Evolutionary conservation across 768 basidiomycete species (phyloP), one percentile per base, ranked within the genome.

Genomic region (Boletellus ananas): DNA sequence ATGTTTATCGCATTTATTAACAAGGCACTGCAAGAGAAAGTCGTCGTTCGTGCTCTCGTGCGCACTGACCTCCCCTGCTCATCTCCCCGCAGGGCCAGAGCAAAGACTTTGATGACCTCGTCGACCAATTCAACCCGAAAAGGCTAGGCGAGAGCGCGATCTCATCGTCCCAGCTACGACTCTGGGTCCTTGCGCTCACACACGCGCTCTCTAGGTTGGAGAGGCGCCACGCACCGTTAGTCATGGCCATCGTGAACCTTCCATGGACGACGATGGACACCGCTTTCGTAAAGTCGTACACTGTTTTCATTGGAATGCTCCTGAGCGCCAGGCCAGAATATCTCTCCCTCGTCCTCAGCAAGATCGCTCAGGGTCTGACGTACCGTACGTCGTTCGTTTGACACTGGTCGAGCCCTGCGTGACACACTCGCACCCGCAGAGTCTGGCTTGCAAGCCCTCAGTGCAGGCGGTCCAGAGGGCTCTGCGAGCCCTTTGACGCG

Each of bases 211-310:
- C 93, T 21, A 81, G 90, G 36, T 75, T 99, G 29, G 94, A 93
- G 58, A 83, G 83, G 43, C 75, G 79, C 9, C 94, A 98, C 64
- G 73, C 83, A 14, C 64, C 81, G 0, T 80, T 99, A 27, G 85
- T 97, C 34, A 83, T 94, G 54, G 91, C 94, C 13, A 81, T 98
- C 50, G 76, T 97, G 37, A 78, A 77, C 54, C 77, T 97, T 62
- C 91, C 93, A 12, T 99, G 96, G 96, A 85, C 89, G 14, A 89
- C 84, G n/a, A 81, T 92, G 69, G 94, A 95, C 62, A 79, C 79
- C 29, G 72, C 74, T 31, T 89, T 95, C 56, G 93, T 94, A 45
- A 87, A 86, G 68, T 84, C 85, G 5, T 97, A 95, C 70, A 87
- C 85, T 27, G 79, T 87, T 33, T 96, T 96, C 65, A 80, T 93